These are phyloP conservation scores for Peterozyma toletana DNA, from an alignment of 805 yeast genomes.

Conservation along the genomic window DNA sequence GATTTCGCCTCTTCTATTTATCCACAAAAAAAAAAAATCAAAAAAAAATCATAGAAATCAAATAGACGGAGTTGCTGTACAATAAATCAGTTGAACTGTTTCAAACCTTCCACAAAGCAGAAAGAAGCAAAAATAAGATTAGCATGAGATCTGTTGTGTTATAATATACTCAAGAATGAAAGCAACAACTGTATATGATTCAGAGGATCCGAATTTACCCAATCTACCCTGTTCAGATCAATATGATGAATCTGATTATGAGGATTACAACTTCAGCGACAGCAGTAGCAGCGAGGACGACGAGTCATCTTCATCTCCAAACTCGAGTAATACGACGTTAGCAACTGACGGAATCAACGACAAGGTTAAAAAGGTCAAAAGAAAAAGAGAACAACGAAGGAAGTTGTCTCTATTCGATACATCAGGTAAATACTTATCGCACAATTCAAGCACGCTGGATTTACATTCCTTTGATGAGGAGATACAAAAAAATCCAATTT, in stretches of 20 bases:
- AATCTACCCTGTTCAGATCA: slow-evolving; percentile 26
- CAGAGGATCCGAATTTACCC: slow-evolving; percentile 33
- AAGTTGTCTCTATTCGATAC: slow-evolving; percentile 2
- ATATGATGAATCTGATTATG: slow-evolving; percentile 23
- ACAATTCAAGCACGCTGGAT: not conserved
- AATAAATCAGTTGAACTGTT: too few relatives aligned
- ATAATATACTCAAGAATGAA: not conserved
- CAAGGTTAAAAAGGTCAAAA: not conserved
- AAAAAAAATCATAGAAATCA: too few relatives aligned
- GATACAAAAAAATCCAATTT: not conserved
- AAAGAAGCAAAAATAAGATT: too few relatives aligned
- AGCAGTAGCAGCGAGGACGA: slow-evolving; percentile 11
- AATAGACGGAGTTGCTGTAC: too few relatives aligned
- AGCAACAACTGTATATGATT: slow-evolving; percentile 22
- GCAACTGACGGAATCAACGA: not conserved
- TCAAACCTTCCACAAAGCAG: too few relatives aligned
- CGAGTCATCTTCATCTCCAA: slow-evolving; percentile 5
- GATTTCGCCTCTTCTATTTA: too few relatives aligned
- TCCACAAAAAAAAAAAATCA: too few relatives aligned
- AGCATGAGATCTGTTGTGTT: too few relatives aligned
- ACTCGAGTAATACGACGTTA: not conserved
- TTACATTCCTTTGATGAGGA: too few relatives aligned
- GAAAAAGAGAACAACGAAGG: not conserved
- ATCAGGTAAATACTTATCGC: not conserved
- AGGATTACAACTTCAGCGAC: slow-evolving; percentile 17